phyloP scores from a whole-genome alignment of 805 yeast species.

The baker's yeast (Saccharomyces cerevisiae) region DNA sequence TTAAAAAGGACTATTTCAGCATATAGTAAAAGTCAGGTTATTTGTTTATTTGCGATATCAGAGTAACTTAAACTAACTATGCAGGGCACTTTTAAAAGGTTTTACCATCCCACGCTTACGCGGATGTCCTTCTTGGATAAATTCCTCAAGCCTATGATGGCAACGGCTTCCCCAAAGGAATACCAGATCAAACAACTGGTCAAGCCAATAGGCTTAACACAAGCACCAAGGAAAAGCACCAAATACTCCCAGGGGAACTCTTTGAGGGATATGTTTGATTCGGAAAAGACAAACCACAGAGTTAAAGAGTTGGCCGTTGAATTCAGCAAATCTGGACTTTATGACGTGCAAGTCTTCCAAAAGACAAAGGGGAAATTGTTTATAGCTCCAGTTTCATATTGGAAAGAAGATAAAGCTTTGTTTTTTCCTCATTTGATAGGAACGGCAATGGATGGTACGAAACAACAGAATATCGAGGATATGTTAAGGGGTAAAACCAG shows the following conservation, averaged over 20 bases:
- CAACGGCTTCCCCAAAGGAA: conserved; percentile 31
- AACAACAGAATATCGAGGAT: conserved; percentile 23
- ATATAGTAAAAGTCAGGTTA: not conserved
- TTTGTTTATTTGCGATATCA: not conserved
- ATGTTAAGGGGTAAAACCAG: conserved; percentile 24
- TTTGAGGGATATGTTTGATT: conserved; percentile 41
- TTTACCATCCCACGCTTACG: not conserved
- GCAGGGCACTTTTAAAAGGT: not conserved
- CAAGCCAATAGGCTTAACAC: conserved; percentile 41
- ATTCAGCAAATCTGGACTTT: conserved; percentile 59
- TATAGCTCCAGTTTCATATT: conserved; percentile 70
- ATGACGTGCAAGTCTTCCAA: conserved; percentile 53
- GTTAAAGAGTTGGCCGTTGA: conserved; percentile 52
- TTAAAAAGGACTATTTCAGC: not conserved
- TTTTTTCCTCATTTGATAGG: conserved; percentile 79
- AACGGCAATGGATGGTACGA: conserved; percentile 37
- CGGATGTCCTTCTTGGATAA: conserved; percentile 22
- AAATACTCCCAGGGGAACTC: conserved; percentile 37
- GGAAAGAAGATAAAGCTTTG: conserved; percentile 60
- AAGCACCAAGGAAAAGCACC: conserved; percentile 30
- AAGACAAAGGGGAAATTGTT: conserved; percentile 82
- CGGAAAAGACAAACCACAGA: conserved; percentile 39
- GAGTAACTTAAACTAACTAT: not conserved
- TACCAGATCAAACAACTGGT: conserved; percentile 29
- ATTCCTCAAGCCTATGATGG: conserved; percentile 30